Conservation (phyloP, 345 rosid genomes). For the Camelina laxa region DNA sequence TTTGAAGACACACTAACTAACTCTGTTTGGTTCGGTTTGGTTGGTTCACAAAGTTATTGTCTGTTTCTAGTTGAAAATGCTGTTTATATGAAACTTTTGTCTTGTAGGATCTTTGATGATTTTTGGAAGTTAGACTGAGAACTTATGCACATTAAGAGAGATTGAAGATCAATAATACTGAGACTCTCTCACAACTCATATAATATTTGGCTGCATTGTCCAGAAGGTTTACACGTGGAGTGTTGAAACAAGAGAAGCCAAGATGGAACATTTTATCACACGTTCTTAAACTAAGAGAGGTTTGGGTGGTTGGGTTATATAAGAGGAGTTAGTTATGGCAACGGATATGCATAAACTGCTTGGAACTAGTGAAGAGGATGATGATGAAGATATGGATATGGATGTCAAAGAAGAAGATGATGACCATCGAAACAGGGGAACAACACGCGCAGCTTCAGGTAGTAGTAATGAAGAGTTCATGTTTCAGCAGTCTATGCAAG, state of each 20-base stretch:
- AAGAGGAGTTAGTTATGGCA: slow-evolving; percentile 55
- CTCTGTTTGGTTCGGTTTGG: not conserved
- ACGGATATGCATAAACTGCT: slow-evolving; percentile 80
- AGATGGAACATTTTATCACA: slow-evolving; percentile 35
- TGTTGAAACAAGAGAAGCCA: slow-evolving; percentile 14
- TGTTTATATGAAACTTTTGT: slow-evolving; percentile 2
- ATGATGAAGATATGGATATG: slow-evolving; percentile 89
- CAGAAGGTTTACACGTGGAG: slow-evolving; percentile 32
- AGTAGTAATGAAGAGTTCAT: slow-evolving; percentile 63
- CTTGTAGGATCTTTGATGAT: slow-evolving; percentile 21
- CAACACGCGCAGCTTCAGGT: slow-evolving; percentile 53
- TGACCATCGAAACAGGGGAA: slow-evolving; percentile 59
- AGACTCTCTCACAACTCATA: too few species aligned
- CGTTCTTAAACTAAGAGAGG: slow-evolving; percentile 33
- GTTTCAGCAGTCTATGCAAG: slow-evolving; percentile 69
- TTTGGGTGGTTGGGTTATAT: slow-evolving; percentile 27
- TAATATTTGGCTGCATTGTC: slow-evolving; percentile 25
- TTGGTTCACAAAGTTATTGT: not conserved
- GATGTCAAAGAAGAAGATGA: slow-evolving; percentile 92
- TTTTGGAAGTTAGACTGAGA: slow-evolving; percentile 19
- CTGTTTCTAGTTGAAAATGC: slow-evolving; percentile 2
- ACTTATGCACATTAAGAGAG: slow-evolving; percentile 22
- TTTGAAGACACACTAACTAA: not conserved
- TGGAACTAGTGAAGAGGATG: slow-evolving; percentile 85
- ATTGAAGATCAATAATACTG: slow-evolving; percentile 17